Evolutionary conservation across 2,329 filamentous ascomycete species (phyloP).

Genomic region (Fusarium sp.): DNA sequence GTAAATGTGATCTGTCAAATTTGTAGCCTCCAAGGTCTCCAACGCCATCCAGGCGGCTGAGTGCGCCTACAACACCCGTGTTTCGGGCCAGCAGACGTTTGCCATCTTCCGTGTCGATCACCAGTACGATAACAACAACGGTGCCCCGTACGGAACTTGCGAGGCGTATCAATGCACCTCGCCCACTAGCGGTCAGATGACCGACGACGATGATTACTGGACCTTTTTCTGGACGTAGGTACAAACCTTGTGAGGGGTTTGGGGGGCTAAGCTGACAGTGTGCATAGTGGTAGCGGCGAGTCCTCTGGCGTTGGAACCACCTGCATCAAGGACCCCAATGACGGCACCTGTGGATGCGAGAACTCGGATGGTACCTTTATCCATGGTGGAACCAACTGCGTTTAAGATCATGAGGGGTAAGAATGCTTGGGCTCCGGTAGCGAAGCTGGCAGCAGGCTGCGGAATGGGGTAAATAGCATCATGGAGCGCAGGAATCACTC

Average conservation of each 20-base stretch:
- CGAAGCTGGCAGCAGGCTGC: background rate
- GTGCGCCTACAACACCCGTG: slow-evolving; percentile 42
- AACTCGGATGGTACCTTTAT: slow-evolving; percentile 41
- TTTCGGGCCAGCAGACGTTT: slow-evolving; percentile 41
- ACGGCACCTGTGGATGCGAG: slow-evolving; percentile 41
- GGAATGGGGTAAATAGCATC: background rate
- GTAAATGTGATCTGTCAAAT: background rate
- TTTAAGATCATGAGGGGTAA: background rate
- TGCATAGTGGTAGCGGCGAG: slow-evolving; percentile 29
- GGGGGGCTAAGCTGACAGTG: slow-evolving; percentile 1
- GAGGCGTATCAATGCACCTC: slow-evolving; percentile 36
- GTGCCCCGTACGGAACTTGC: slow-evolving; percentile 40
- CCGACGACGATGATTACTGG: slow-evolving; percentile 37
- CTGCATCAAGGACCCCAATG: slow-evolving; percentile 40
- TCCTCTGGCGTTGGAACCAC: slow-evolving; percentile 38
- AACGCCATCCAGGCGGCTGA: slow-evolving; percentile 42
- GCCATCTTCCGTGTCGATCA: slow-evolving; percentile 41
- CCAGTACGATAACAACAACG: slow-evolving; percentile 40
- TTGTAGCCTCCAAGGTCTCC: slow-evolving; percentile 37
- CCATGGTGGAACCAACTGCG: slow-evolving; percentile 30
- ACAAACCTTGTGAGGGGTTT: background rate
- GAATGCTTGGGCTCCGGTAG: background rate
- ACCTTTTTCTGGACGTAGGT: slow-evolving; percentile 44
- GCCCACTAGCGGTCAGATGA: slow-evolving; percentile 25
- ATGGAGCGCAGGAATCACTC: background rate